Conservation (phyloP, 2,329 filamentous ascomycete species). For the Colletotrichum scovillei region DNA sequence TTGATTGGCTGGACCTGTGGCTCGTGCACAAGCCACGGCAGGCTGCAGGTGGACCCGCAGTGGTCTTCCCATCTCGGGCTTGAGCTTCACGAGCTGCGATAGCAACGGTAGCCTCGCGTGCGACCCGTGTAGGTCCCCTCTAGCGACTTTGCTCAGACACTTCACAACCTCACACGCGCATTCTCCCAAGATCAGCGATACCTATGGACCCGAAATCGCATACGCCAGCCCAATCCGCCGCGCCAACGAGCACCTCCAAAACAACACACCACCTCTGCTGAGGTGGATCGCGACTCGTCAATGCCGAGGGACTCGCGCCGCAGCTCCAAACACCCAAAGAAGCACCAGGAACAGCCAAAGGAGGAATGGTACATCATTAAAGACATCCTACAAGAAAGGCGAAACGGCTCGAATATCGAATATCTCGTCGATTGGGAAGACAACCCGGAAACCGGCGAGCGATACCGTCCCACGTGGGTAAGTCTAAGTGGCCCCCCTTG, state of each 20-base stretch:
- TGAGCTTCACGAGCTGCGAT: conserved; percentile 29
- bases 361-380: conserved; percentile 48
- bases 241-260: conserved; percentile 1
- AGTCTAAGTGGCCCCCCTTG: conserved; percentile 28
- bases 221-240: neutral
- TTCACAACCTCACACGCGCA: neutral
- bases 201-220: neutral
- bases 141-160: neutral
- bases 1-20: conserved; percentile 12
- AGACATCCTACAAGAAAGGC: conserved; percentile 49
- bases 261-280: conserved; percentile 28
- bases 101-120: conserved; percentile 33
- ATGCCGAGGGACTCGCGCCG: conserved; percentile 29
- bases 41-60: conserved; percentile 26
- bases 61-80: conserved; percentile 18
- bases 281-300: conserved; percentile 32
- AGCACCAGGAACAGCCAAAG: conserved; percentile 16
- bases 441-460: conserved; percentile 44
- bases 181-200: neutral
- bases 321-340: conserved; percentile 22
- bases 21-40: conserved; percentile 28
- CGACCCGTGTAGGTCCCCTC: conserved; percentile 20
- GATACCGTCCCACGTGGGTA: conserved; percentile 49
- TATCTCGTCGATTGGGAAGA: conserved; percentile 54
- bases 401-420: conserved; percentile 40